Percentiles rank a stretch among this genome's conserved stretches.
These are phyloP conservation scores for Aspergillus fischeri DNA, from an alignment of 2,329 filamentous ascomycete genomes.

Conservation along the genomic window DNA sequence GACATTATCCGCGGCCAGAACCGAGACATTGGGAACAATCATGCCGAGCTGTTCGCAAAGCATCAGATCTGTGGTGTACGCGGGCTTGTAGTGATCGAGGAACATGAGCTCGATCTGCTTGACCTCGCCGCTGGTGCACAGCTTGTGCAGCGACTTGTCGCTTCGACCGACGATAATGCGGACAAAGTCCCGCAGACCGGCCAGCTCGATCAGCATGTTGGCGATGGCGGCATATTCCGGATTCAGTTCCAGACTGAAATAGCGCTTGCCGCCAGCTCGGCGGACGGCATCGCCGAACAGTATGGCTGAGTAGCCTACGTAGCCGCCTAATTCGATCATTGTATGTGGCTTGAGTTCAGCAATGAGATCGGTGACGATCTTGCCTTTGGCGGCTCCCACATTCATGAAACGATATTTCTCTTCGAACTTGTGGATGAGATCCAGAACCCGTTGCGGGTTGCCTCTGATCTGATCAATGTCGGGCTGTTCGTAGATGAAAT, in stretches of 20 bases:
- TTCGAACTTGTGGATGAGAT: conserved; percentile 67
- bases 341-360: conserved; percentile 59
- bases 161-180: conserved; percentile 67
- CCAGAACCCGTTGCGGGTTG: conserved; percentile 60
- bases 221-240: conserved; percentile 71
- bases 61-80: conserved; percentile 70
- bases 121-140: conserved; percentile 53
- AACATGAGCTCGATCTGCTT: conserved; percentile 68
- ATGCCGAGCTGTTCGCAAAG: conserved; percentile 68
- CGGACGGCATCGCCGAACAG: conserved; percentile 66
- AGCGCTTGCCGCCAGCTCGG: conserved; percentile 59
- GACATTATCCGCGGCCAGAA: conserved; percentile 45
- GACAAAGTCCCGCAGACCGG: conserved; percentile 67
- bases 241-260: conserved; percentile 69
- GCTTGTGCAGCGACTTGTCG: conserved; percentile 59
- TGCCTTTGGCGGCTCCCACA: conserved; percentile 70
- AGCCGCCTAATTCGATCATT: conserved; percentile 77
- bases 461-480: conserved; percentile 61
- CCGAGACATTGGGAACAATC: conserved; percentile 52
- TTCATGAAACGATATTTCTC: conserved; percentile 73
- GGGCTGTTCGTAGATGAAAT: conserved; percentile 61
- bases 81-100: conserved; percentile 75
- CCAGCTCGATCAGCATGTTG: conserved; percentile 64
- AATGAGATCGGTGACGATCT: conserved; percentile 66
- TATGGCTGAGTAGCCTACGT: conserved; percentile 77